Evolutionary conservation across 495 filamentous ascomycete genomes (phyloP).

Genomic region (Aspergillus taichungensis): DNA sequence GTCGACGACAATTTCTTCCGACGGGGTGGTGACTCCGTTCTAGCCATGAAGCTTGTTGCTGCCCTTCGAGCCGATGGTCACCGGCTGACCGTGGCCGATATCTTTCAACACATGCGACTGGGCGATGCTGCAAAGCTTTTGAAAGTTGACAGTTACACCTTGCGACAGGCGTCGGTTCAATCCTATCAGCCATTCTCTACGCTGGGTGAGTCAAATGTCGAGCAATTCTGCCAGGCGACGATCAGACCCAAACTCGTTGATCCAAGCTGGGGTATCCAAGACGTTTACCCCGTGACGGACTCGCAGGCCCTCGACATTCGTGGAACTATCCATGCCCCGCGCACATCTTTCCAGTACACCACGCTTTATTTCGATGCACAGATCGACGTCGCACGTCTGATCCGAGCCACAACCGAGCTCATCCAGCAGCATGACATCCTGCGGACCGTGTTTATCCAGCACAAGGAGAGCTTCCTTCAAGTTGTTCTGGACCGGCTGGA

Average conservation of each 20-base stretch:
- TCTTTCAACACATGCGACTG: constrained; percentile 41
- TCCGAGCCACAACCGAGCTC: constrained; percentile 29
- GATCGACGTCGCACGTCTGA: constrained; percentile 21
- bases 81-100: constrained; percentile 28
- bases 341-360: constrained; percentile 37
- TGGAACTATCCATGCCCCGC: constrained; percentile 40
- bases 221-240: constrained; percentile 16
- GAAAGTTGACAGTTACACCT: constrained; percentile 15
- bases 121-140: constrained; percentile 26
- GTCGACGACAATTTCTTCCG: constrained; percentile 40
- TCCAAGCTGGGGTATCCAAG: constrained; percentile 22
- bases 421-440: constrained; percentile 52
- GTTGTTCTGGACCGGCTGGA: constrained; percentile 43
- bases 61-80: constrained; percentile 26
- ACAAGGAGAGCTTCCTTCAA: constrained; percentile 36
- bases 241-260: constrained; percentile 24
- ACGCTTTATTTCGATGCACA: constrained; percentile 28
- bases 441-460: constrained; percentile 55
- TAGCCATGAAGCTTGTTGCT: constrained; percentile 39
- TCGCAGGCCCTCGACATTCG: constrained; percentile 40
- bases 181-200: constrained; percentile 28
- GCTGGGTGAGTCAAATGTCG: constrained; percentile 21
- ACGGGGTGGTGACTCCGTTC: constrained; percentile 37
- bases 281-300: constrained; percentile 27
- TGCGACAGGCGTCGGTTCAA: constrained; percentile 4